These are phyloP conservation scores for Phaffia rhodozyma DNA, from an alignment of 1,284 basidiomycete genomes.

Conservation along the genomic window DNA sequence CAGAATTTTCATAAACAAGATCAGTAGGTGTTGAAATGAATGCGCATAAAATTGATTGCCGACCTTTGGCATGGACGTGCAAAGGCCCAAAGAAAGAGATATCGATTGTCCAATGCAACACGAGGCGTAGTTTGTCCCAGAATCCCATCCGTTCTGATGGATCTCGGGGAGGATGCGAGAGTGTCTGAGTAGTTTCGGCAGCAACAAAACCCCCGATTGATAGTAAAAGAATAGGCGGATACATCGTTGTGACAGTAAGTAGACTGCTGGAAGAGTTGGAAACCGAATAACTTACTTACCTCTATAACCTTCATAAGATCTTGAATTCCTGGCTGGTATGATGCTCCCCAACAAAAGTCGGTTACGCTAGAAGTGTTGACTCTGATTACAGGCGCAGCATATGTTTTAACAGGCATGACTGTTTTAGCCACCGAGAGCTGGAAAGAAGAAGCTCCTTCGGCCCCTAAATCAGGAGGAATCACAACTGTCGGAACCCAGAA, in stretches of 20 bases:
- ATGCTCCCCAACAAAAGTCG: slow-evolving; percentile 79
- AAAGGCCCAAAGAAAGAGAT: slow-evolving; percentile 62
- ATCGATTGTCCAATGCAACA: slow-evolving; percentile 72
- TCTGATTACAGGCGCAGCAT: slow-evolving; percentile 61
- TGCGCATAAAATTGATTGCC: slow-evolving; percentile 16
- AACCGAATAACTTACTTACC: background rate
- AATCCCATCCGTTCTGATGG: slow-evolving; percentile 80
- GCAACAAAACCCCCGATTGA: background rate
- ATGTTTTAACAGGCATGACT: slow-evolving; percentile 89
- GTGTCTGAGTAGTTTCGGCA: slow-evolving; percentile 31
- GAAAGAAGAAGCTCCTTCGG: slow-evolving; percentile 47
- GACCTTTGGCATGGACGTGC: slow-evolving; percentile 75
- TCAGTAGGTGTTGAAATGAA: background rate
- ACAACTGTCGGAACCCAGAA: slow-evolving; percentile 60
- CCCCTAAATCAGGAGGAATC: slow-evolving; percentile 44
- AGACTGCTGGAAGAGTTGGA: background rate
- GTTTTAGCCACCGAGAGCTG: slow-evolving; percentile 71
- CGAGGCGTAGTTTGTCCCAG: slow-evolving; percentile 85
- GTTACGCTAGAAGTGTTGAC: slow-evolving; percentile 56
- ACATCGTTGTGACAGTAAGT: background rate
- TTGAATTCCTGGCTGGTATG: slow-evolving; percentile 61
- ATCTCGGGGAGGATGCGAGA: slow-evolving; percentile 71
- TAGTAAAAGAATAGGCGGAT: background rate
- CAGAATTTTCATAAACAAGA: background rate
- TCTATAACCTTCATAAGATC: slow-evolving; percentile 80